Evolutionary conservation across 768 basidiomycete genomes (phyloP).

Genomic region (Lentinus tigrinus): DNA sequence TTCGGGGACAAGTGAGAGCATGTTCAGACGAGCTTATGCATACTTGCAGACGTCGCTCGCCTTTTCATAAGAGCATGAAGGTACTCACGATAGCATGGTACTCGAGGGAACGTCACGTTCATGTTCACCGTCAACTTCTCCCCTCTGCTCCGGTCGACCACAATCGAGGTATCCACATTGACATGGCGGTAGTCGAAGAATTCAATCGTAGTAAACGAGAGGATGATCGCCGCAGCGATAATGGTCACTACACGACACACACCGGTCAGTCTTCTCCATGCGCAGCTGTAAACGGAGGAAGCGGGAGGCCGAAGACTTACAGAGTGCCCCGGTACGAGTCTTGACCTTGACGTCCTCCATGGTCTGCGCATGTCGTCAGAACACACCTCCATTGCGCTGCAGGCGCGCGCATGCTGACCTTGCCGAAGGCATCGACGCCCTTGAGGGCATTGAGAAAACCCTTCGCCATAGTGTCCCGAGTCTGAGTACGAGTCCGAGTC

Average conservation of each 20-base stretch:
- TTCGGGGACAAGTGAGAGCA: no score
- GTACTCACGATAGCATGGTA: conserved; percentile 92
- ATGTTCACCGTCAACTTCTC: conserved; percentile 90
- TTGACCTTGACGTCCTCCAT: conserved; percentile 99
- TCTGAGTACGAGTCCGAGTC: conserved; percentile 16
- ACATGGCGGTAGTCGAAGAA: conserved; percentile 93
- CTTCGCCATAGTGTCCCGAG: conserved; percentile 47
- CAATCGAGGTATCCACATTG: conserved; percentile 84
- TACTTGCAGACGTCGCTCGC: no score
- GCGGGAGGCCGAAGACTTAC: conserved; percentile 44
- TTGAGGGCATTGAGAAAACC: conserved; percentile 75
- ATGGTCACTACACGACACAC: conserved; percentile 71
- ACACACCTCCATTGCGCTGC: conserved; percentile 1
- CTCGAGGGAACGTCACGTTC: conserved; percentile 93
- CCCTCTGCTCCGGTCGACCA: conserved; percentile 93
- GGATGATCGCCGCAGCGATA: conserved; percentile 86
- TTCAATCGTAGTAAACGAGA: conserved; percentile 89
- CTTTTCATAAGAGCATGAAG: no score
- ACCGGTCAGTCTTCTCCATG: conserved; percentile 2
- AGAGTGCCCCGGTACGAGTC: conserved; percentile 88
- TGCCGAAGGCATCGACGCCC: conserved; percentile 98
- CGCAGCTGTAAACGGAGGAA: not conserved
- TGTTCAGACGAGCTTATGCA: no score
- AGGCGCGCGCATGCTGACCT: conserved; percentile 52
- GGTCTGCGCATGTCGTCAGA: conserved; percentile 53